Base-by-base conservation (phyloP, 2,329 filamentous ascomycete species). In the Aureobasidium musti region DNA sequence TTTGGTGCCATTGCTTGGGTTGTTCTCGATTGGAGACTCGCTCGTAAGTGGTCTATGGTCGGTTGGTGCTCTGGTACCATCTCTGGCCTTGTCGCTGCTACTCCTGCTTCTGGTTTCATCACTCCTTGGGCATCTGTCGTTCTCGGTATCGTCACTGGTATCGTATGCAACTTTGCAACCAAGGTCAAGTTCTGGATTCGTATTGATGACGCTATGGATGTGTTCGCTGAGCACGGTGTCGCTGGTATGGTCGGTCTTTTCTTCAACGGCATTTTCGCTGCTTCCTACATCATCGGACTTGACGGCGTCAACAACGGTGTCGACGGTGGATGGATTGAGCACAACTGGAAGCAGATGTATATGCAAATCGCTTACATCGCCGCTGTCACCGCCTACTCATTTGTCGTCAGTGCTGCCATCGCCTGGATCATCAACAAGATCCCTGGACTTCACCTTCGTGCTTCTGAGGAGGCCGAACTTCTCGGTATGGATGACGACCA, bases 1-100 rank as follows among this genome's bases (percentile, higher is more conserved):
- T 96, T 97, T 74, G 94, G 87, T 47, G 90, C 92, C 70, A 91
- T 95, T 79, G 91, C 92, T 64, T 99, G 95, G 95, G 92, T 93
- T 74, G 80, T 98, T 56, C 91, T 98, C 73, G 95, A 99, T 86
- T 98, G 89, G 86, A 90, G 95, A 68, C 87, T 98, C 67, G 92
- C 92, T 68, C 88, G 88, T 79, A 97, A 97, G 83, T 97, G 93
- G 92, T 97, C 87, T 70, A 92, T 94, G 79, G 90, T 97, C 73
- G 92, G 92, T 53, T 93, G 93, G 90, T 95, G 92, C 83, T 95
- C 91, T 45, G 93, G 93, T 69, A 89, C 88, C 71, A 93, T 97
- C 75, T 89, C 91, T 33, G 91, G 91, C 63, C 87, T 97, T 26
- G 92, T 97, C 41, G 91, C 91, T 71, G 95, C 95, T 65, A 95